Base-by-base conservation (phyloP, 768 basidiomycete species). In the Infundibulicybe gibba region DNA sequence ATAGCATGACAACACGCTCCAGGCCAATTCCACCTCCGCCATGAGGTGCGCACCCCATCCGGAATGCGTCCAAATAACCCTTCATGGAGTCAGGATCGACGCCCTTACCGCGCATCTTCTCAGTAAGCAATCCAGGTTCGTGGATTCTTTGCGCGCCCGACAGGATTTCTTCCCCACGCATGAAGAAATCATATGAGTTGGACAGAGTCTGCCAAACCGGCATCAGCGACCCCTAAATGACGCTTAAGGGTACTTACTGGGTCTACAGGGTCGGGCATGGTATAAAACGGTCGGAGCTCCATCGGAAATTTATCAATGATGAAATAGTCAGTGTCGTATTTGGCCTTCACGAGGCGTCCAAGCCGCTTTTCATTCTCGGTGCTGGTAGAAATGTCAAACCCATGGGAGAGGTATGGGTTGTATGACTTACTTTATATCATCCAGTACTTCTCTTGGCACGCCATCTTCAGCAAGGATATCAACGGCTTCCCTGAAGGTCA, bases 181-280 rank as follows among this genome's bases (percentile, higher is more conserved):
- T 97, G 80, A 99, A 98, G 72, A 99, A 98, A 70, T 99, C 97
- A 67, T 98, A 99, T 17, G 97, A 98, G 69, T 98, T 98, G 43
- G 97, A 97, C 34, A 97, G 74, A 6, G 81, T 83, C 87, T 94
- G 58, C 16, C 21, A 41, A 40, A 15, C 25, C 51, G 16, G 50
- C 55, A 45, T 33, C 48, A 48, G 50, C 16, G 43, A 32, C 39
- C 14, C 21, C 2, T 14, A 30, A 30, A 34, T 31, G 51, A 40
- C 38, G 40, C 43, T 50, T 43, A 50, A 14, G 43, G 41, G 45
- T 21, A 68, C 84, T 55, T 56, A 93, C 91, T 6, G 90, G 84
- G 67, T 98, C 87, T 52, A 80, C 75, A 11, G 95, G 82, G 71
- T 99, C 97, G 47, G 94, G 90, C 97, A 99, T 98, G 46, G 97